phyloP scores from a whole-genome alignment of 495 filamentous ascomycete species.

The Lophiotrema nucula region DNA sequence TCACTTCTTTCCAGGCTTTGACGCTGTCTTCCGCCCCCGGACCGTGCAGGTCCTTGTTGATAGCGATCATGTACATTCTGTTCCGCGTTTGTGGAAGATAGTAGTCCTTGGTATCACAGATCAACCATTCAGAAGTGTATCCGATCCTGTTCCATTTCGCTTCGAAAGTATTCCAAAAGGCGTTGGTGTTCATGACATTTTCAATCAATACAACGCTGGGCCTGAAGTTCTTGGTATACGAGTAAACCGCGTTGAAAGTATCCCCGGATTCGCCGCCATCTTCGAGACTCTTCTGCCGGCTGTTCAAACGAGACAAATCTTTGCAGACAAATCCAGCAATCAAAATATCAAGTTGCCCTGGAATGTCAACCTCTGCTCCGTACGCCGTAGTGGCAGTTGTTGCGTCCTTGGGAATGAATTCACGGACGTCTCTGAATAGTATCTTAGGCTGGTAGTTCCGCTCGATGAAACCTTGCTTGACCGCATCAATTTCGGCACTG shows the following conservation, averaged over 20 bases:
- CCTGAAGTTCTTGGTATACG: constrained; percentile 53
- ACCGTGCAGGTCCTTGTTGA: constrained; percentile 48
- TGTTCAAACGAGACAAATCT: constrained; percentile 65
- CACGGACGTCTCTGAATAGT: constrained; percentile 68
- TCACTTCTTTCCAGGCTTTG: constrained; percentile 41
- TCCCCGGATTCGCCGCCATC: constrained; percentile 64
- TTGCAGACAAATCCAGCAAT: constrained; percentile 77
- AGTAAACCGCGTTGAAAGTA: constrained; percentile 65
- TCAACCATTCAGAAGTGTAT: constrained; percentile 51
- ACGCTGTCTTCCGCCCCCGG: constrained; percentile 20
- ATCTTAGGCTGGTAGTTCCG: constrained; percentile 64
- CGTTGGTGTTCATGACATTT: constrained; percentile 57
- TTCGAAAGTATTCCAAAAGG: constrained; percentile 61
- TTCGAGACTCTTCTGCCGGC: constrained; percentile 48
- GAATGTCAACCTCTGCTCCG: constrained; percentile 59
- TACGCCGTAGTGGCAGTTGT: constrained; percentile 60
- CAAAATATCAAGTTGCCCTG: constrained; percentile 62
- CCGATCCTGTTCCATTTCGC: constrained; percentile 42
- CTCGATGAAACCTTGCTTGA: constrained; percentile 79
- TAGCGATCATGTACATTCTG: constrained; percentile 68
- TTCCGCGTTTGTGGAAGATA: constrained; percentile 77
- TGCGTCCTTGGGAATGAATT: constrained; percentile 47
- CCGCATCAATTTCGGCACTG: constrained; percentile 74
- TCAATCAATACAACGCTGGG: constrained; percentile 72
- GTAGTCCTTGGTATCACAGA: constrained; percentile 70